Conservation (phyloP, 495 filamentous ascomycete species). For the Staphylotrichum longicolle region DNA sequence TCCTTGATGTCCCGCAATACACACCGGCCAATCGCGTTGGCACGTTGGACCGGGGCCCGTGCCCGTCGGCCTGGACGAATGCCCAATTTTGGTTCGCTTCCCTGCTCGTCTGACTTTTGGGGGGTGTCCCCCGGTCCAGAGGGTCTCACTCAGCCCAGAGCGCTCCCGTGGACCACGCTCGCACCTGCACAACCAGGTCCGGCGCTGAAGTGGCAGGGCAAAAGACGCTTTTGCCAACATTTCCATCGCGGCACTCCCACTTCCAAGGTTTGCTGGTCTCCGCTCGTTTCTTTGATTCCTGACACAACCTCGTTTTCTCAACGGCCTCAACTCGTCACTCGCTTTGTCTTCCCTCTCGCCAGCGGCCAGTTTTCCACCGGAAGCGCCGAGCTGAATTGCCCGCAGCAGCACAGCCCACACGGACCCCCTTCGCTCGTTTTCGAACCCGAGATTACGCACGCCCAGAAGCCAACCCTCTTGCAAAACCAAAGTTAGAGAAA, state of each 20-base stretch:
- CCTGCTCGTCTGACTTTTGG: conserved; percentile 9
- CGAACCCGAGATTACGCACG: conserved; percentile 6
- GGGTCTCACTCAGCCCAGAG: conserved; percentile 13
- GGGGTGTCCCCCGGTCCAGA: no score
- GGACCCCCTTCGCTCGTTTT: conserved; percentile 16
- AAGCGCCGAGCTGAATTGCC: conserved; percentile 7
- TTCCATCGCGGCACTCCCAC: not conserved
- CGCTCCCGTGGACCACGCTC: not conserved
- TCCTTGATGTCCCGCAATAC: not conserved
- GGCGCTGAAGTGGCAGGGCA: not conserved
- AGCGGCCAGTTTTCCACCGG: not conserved
- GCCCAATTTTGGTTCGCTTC: conserved; percentile 10
- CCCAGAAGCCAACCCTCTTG: not conserved
- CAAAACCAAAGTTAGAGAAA: not conserved
- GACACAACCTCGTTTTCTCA: not conserved
- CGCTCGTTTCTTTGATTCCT: not conserved
- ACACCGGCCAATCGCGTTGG: not conserved
- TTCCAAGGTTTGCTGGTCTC: not conserved
- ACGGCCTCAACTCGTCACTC: not conserved
- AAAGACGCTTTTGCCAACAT: not conserved
- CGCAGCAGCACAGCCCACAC: not conserved
- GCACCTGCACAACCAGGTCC: not conserved
- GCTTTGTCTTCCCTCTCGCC: not conserved
- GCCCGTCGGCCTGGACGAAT: not conserved
- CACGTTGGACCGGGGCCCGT: conserved; percentile 2